Evolutionary conservation across 2,329 filamentous ascomycete species (phyloP), one percentile per base, ranked within the genome.

Genomic region (Aspergillus pseudoviridinutans): DNA sequence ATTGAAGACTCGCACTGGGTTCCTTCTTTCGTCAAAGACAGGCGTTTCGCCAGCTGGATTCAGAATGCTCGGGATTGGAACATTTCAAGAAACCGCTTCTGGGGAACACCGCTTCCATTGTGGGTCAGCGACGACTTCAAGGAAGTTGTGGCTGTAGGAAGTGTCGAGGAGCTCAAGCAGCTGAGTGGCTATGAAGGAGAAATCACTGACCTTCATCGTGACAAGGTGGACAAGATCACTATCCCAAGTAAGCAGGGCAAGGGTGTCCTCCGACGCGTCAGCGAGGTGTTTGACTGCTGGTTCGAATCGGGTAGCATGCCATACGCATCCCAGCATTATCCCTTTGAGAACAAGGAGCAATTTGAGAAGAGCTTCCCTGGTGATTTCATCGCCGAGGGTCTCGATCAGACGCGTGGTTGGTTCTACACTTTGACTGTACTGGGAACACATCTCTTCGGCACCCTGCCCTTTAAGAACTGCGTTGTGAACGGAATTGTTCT

Each of bases 241-340:
- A 97, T 97, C 62, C 92, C 92, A 1, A 95, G 90, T 71, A 89
- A 90, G 75, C 83, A 88, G 76, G 92, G 92, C 65, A 96, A 93
- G 70, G 92, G 92, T 22, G 81, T 83, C n/a, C 79, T 97, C 61
- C 87, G 83, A 67, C 87, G 92, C 64, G 83, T 94, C 9, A 87
- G 91, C 53, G 92, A 96, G 72, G 91, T 97, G 4, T 96, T 97
- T 66, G 92, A 97, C 76, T 97, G 92, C 72, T 97, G 92, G 92
- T 96, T 96, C 62, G 92, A 97, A 75, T 96, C 92, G 47, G 92
- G 92, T 59, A 92, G 89, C 71, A 97, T 97, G 92, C 92, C 92
- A 2, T 97, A 96, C 71, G 90, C 91, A 46, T 92, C 88, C 64
- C 86, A 89, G 61, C 92, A 97, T 73, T 97, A 95, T 71, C 92